Evolutionary conservation across 768 basidiomycete species (phyloP).

Genomic region (Coprinellus aureogranulatus): DNA sequence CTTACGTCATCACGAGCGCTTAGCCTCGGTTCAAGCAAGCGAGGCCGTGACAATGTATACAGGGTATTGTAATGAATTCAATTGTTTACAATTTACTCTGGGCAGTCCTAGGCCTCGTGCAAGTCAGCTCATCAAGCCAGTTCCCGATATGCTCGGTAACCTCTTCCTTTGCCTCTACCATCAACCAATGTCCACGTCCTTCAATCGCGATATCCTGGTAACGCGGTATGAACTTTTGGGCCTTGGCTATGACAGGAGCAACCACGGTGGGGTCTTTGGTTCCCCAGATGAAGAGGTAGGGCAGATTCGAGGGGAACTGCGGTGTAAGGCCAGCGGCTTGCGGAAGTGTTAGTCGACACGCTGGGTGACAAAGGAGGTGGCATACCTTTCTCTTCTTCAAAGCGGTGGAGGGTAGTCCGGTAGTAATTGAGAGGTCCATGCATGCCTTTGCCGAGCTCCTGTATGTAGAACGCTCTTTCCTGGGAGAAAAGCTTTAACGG

Average conservation of each 20-base stretch:
- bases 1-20: neutral
- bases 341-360: neutral
- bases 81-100: slow-evolving; percentile 11
- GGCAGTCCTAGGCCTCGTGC: slow-evolving; percentile 13
- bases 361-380: neutral
- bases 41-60: no score
- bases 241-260: slow-evolving; percentile 37
- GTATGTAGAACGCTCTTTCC: slow-evolving; percentile 56
- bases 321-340: slow-evolving; percentile 44
- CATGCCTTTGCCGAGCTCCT: slow-evolving; percentile 52
- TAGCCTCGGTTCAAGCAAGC: neutral
- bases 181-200: slow-evolving; percentile 65
- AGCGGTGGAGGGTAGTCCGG: slow-evolving; percentile 56
- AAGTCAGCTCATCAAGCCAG: slow-evolving; percentile 43
- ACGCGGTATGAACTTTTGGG: slow-evolving; percentile 48
- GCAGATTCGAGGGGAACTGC: slow-evolving; percentile 45
- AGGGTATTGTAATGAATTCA: no score
- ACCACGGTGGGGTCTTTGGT: slow-evolving; percentile 51
- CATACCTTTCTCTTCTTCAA: slow-evolving; percentile 60
- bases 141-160: slow-evolving; percentile 47
- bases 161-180: slow-evolving; percentile 58
- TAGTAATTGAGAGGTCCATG: slow-evolving; percentile 78
- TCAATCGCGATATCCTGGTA: slow-evolving; percentile 53
- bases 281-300: slow-evolving; percentile 62
- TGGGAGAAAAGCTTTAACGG: slow-evolving; percentile 19